Percentiles rank a stretch among this genome's conserved stretches.
Evolutionary conservation across 805 yeast species (phyloP).

Genomic region (Candida methanosorbosa): DNA sequence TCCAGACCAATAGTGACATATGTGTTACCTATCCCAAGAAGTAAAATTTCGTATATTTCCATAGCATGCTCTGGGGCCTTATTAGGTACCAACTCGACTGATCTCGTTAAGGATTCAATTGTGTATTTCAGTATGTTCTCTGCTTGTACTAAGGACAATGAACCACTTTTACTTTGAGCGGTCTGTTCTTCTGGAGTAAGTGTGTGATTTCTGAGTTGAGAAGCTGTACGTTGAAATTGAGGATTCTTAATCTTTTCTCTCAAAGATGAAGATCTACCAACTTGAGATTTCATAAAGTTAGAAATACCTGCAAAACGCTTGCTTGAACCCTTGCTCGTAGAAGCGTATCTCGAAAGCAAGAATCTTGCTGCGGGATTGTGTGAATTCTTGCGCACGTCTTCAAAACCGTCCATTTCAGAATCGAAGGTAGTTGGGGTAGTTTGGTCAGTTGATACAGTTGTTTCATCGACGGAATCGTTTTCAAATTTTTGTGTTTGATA

Average conservation of each 20-base stretch:
- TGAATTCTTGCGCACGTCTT: neutral
- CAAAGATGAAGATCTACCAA: slow-evolving; percentile 33
- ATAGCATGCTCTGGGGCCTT: slow-evolving; percentile 53
- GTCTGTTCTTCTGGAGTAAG: slow-evolving; percentile 5
- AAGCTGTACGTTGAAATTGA: neutral
- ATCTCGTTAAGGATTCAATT: slow-evolving; percentile 71
- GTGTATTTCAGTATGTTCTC: slow-evolving; percentile 60
- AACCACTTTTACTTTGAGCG: neutral
- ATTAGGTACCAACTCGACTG: slow-evolving; percentile 62
- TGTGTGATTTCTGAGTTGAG: neutral
- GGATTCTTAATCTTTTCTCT: slow-evolving; percentile 15
- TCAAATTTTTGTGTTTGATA: slow-evolving; percentile 37
- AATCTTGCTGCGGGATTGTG: slow-evolving; percentile 1
- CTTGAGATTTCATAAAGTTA: slow-evolving; percentile 44
- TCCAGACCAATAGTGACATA: slow-evolving; percentile 74
- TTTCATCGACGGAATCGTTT: neutral
- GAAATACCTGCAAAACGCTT: slow-evolving; percentile 22
- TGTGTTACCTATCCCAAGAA: slow-evolving; percentile 62
- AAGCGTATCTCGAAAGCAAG: slow-evolving; percentile 1
- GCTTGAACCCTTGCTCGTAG: neutral
- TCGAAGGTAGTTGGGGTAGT: neutral
- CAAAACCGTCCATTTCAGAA: neutral
- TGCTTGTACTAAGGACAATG: slow-evolving; percentile 35
- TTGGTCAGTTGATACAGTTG: neutral
- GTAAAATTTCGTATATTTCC: slow-evolving; percentile 57